Percentiles rank a stretch among this genome's conserved stretches.
Evolutionary conservation across 129 eudicot species (phyloP).

Genomic region (Rutidosis leptorrhynchoides): DNA sequence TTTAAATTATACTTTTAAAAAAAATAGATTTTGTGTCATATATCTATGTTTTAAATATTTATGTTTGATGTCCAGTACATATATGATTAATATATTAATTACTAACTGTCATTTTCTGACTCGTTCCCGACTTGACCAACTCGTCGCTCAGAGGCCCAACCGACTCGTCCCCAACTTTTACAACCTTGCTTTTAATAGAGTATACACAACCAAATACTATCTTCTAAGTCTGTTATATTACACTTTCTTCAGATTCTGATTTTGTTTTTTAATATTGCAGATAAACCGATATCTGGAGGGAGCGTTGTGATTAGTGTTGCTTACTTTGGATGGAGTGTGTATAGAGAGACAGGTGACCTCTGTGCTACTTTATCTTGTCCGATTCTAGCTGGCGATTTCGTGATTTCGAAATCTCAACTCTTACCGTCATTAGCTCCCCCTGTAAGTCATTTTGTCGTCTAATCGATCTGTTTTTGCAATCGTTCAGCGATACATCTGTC

Average conservation of each 20-base stretch:
- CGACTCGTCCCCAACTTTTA: too few species aligned
- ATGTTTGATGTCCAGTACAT: too few species aligned
- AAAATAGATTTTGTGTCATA: too few species aligned
- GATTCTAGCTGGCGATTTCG: conserved; percentile 58
- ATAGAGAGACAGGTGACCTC: conserved; percentile 60
- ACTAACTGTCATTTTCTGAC: too few species aligned
- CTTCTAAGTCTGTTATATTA: background rate
- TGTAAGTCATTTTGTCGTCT: conserved; percentile 48
- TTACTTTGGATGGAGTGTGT: conserved; percentile 47
- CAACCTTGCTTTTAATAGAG: background rate
- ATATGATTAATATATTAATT: too few species aligned
- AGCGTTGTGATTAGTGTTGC: conserved; percentile 61
- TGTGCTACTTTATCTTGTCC: conserved; percentile 73
- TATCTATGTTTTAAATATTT: too few species aligned
- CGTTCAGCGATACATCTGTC: background rate
- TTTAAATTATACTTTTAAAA: too few species aligned
- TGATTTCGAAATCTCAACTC: conserved; percentile 61
- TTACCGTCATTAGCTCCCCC: conserved; percentile 86
- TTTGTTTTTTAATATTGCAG: conserved; percentile 32
- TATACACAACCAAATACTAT: background rate
- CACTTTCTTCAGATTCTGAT: background rate
- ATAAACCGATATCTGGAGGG: conserved; percentile 59
- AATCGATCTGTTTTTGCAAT: background rate
- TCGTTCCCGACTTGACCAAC: too few species aligned
- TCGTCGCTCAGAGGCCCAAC: too few species aligned